phyloP scores from a whole-genome alignment of 345 rosid species.

The Euphorbia peplus region DNA sequence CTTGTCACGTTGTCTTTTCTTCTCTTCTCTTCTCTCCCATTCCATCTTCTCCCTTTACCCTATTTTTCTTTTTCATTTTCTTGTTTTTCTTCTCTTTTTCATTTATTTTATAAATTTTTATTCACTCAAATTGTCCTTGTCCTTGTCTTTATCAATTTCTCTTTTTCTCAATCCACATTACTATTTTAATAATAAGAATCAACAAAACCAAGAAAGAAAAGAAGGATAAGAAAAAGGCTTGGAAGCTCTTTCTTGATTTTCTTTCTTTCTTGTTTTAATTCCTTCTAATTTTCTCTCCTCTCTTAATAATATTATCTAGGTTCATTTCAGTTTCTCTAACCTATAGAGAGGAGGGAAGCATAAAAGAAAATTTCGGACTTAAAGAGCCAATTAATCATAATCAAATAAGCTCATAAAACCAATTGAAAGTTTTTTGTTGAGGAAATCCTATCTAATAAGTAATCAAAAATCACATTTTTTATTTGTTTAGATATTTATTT shows the following conservation, averaged over 20 bases:
- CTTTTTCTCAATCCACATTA: neutral
- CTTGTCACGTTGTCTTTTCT: neutral
- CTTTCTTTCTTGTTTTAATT: neutral
- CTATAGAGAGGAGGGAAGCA: slow-evolving; percentile 37
- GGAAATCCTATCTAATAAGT: too few relatives aligned
- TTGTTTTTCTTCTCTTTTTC: neutral
- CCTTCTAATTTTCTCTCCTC: slow-evolving; percentile 16
- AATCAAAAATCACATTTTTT: slow-evolving; percentile 6
- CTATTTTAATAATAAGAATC: neutral
- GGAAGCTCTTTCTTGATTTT: too few relatives aligned
- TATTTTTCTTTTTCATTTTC: neutral
- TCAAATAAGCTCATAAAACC: too few relatives aligned
- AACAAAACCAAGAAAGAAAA: neutral
- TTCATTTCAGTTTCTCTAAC: slow-evolving; percentile 10
- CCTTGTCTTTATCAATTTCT: neutral
- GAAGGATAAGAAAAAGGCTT: neutral
- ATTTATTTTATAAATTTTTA: too few relatives aligned
- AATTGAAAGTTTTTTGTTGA: too few relatives aligned
- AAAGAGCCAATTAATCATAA: too few relatives aligned
- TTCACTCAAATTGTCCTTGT: neutral
- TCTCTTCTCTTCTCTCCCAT: neutral
- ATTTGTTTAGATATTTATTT: neutral
- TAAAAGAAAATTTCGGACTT: too few relatives aligned
- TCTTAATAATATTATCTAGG: slow-evolving; percentile 1
- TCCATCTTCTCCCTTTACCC: neutral